phyloP scores from a whole-genome alignment of 2,329 filamentous ascomycete species.

The Gnomoniopsis smithogilvyi region DNA sequence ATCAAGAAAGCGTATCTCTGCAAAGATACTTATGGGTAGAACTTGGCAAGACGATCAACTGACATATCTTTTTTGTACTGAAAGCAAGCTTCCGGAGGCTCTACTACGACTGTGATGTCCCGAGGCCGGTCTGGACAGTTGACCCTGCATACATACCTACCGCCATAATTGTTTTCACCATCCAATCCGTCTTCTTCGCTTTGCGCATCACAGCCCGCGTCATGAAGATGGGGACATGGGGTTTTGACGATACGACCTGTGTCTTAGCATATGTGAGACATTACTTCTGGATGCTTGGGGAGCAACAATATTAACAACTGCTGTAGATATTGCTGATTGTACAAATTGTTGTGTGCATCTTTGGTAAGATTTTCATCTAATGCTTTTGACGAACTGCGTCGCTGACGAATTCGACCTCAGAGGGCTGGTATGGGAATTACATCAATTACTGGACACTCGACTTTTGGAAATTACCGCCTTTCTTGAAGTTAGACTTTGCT shows the following conservation, averaged over 20 bases:
- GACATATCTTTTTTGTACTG: background rate
- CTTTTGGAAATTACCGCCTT: background rate
- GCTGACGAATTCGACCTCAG: background rate
- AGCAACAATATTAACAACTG: background rate
- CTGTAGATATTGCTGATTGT: background rate
- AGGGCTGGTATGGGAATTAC: slow-evolving; percentile 8
- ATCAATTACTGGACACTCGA: slow-evolving; percentile 12
- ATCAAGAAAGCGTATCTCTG: background rate
- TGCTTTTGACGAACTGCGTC: rapidly evolving
- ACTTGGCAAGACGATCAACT: background rate
- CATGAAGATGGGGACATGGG: slow-evolving; percentile 2
- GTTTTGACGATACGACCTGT: slow-evolving; percentile 5
- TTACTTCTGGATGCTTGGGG: background rate
- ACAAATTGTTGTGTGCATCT: slow-evolving; percentile 8
- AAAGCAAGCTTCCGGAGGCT: slow-evolving; percentile 7
- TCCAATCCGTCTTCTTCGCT: slow-evolving; percentile 7
- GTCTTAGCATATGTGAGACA: slow-evolving; percentile 7
- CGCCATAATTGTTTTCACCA: slow-evolving; percentile 6
- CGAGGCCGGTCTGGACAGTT: slow-evolving; percentile 6
- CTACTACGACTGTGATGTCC: slow-evolving; percentile 4
- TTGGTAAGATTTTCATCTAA: background rate
- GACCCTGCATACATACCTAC: slow-evolving; percentile 7
- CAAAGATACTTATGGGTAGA: too few relatives aligned
- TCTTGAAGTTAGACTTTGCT: slow-evolving; percentile 10
- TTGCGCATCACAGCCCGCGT: background rate